A percentile compares a stretch with the other conserved stretches of the same genome.
Evolutionary conservation across 768 basidiomycete species (phyloP).

Genomic region (Lactifluus pinguis): DNA sequence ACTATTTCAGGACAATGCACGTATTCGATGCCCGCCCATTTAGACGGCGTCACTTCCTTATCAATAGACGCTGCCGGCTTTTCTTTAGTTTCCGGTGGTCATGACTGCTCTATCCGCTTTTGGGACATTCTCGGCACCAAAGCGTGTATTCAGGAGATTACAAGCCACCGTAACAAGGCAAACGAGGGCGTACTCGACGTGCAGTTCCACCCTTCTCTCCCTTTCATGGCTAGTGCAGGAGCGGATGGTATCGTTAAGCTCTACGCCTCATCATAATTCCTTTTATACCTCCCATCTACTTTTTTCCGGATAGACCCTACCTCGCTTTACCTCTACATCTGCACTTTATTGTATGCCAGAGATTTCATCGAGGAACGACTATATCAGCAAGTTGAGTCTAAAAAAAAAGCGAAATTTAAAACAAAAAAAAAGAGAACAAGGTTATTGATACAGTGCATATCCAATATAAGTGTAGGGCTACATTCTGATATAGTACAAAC

Average conservation of each 20-base stretch:
- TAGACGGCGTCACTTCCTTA: conserved; percentile 86
- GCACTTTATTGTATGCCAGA: conserved; percentile 10
- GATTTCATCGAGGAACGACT: background rate
- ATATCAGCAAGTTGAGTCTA: no score
- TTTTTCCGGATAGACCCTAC: conserved; percentile 5
- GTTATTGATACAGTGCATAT: conserved; percentile 14
- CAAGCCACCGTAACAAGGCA: conserved; percentile 82
- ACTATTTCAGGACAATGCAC: conserved; percentile 61
- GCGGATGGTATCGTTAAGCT: conserved; percentile 91
- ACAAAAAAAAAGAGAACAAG: background rate
- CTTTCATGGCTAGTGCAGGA: conserved; percentile 89
- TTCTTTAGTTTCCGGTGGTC: conserved; percentile 80
- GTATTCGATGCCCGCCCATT: conserved; percentile 82
- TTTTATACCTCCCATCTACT: background rate
- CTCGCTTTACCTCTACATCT: conserved; percentile 13
- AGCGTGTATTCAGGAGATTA: conserved; percentile 82
- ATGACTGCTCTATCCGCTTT: conserved; percentile 90
- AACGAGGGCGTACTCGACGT: conserved; percentile 87
- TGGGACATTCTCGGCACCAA: conserved; percentile 84
- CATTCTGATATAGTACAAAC: conserved; percentile 31
- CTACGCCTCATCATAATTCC: conserved; percentile 68
- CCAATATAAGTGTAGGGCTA: conserved; percentile 28
- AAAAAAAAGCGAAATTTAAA: background rate
- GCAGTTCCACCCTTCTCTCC: conserved; percentile 72
- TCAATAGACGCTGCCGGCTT: conserved; percentile 84